Conservation (phyloP, 768 basidiomycete genomes). For the Tylopilus balloui region DNA sequence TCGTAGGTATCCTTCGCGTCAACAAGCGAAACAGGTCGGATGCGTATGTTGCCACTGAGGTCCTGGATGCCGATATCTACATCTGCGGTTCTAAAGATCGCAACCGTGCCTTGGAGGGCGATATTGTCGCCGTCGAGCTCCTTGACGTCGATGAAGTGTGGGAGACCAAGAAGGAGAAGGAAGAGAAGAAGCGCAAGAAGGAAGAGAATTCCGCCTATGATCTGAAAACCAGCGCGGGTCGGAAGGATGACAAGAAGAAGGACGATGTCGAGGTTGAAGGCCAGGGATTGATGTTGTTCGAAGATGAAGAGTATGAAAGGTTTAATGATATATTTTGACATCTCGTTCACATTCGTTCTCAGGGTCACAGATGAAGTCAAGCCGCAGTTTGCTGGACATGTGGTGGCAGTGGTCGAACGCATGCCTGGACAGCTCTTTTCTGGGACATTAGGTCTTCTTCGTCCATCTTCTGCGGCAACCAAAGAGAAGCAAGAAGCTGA, state of each 20-base stretch:
- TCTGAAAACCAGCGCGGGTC: constrained; percentile 61
- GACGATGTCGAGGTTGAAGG: constrained; percentile 99
- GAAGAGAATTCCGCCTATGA: constrained; percentile 98
- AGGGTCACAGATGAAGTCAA: constrained; percentile 97
- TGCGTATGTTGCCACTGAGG: constrained; percentile 97
- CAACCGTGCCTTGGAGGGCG: constrained; percentile 96
- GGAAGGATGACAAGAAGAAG: constrained; percentile 99
- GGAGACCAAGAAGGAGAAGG: constrained; percentile 99
- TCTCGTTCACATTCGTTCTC: constrained; percentile 13
- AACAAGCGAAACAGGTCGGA: constrained; percentile 99
- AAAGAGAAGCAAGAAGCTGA: constrained; percentile 99
- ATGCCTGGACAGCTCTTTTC: constrained; percentile 99
- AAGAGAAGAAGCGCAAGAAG: constrained; percentile 99
- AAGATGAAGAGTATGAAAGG: constrained; percentile 83
- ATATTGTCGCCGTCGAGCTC: constrained; percentile 96
- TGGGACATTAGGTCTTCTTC: constrained; percentile 89
- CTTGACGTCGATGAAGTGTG: constrained; percentile 97
- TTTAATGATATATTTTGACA: neutral
- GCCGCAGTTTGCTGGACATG: constrained; percentile 97
- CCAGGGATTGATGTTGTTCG: constrained; percentile 93
- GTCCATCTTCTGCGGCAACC: constrained; percentile 94
- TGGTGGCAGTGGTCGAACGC: constrained; percentile 98
- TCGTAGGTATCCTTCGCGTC: constrained; percentile 94
- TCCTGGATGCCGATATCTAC: constrained; percentile 97
- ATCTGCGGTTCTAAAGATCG: constrained; percentile 99